Evolutionary conservation across 23 red algal genomes (phyloP), one percentile per base, ranked within the genome.

Genomic region (Rhodosorus marinus): DNA sequence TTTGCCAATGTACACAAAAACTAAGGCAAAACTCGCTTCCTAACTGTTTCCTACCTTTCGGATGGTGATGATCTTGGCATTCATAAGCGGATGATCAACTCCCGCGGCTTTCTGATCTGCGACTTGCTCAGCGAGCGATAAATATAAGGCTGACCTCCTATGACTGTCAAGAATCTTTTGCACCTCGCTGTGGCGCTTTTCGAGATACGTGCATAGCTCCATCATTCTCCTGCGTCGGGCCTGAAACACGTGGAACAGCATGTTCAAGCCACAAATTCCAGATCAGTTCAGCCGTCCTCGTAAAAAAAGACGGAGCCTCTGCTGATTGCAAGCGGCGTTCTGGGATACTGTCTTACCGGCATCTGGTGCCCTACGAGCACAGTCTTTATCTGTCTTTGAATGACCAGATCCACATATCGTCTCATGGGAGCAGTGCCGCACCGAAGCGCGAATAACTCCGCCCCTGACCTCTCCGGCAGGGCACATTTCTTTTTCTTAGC

Each of bases 351-450:
- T 24, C 19, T 3, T 17, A 20, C 20, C 40, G 63, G 57, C 15
- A 66, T 64, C 4, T 58, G 21, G 7, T 38, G 33, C 1, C 59
- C 52, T 25, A 69, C 55, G 0, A 81, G 50, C 23, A 70, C 34
- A 17, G 62, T 49, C 41, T 81, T 81, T 34, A 81, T 65, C 47
- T 81, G 75, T 2, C 75, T 51, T 23, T 81, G 75, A 14, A 56
- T 53, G 11, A 49, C 49, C 1, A 81, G 61, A 20, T 81, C 75
- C 59, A 35, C 32, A 34, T 81, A 81, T 5, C 63, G 51, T 17
- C 75, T 54, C 9, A 81, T 29, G 25, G 75, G 75, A 20, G 75
- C 75, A 49, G 75, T 81, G 32, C 75, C 75, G 55, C 75, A 81
- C 60, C 75, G 62, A 0, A 51, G 56, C 31, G 67, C 75, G 14